Evolutionary conservation across 768 basidiomycete species (phyloP), one percentile per base, ranked within the genome.

Genomic region (Termitomyces sp.): DNA sequence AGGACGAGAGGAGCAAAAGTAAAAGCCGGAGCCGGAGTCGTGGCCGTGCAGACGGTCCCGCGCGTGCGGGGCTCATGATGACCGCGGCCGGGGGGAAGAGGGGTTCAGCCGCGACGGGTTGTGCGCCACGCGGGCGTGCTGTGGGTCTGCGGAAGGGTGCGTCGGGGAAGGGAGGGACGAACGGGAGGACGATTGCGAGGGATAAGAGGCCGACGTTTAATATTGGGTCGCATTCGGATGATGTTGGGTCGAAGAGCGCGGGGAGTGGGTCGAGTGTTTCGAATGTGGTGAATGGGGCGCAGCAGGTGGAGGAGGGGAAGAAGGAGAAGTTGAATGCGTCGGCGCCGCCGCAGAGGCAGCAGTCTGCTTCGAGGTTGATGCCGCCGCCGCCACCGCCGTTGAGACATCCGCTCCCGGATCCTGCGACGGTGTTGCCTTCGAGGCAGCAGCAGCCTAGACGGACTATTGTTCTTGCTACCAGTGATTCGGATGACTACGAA

Each of bases 181-280:
- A 6, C 2, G 35, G 35, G 20, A 13, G 35, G 51, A 4, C 24
- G 13, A 63, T 54, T 18, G 60, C 60, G 24, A 63, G 61, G 38
- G 66, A 65, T 1, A 67, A 62, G 48, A 66, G 71, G 20, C 68
- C 76, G 13, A 75, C 75, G 66, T 86, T 88, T 62, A 84, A 85
- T 65, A 80, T 88, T 58, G 86, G 85, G 2, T 87, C 86, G 18
- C 76, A 79, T 60, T 85, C 85, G 42, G 85, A 85, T 56, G 81
- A 81, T 51, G 83, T 65, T 18, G 73, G 71, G n/a, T 71, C 70
- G 55, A 75, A 74, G 71, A 76, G 74, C 56, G 72, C 75, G n/a
- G 73, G 75, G 20, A 75, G 73, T 48, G 72, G 74, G 22, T 76
- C 76, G 32, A 70, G 70, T 42, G 65, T 70, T 2, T 72, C 72